Evolutionary conservation across 1,284 basidiomycete genomes (phyloP).

Genomic region (Ceratobasidium sp.): DNA sequence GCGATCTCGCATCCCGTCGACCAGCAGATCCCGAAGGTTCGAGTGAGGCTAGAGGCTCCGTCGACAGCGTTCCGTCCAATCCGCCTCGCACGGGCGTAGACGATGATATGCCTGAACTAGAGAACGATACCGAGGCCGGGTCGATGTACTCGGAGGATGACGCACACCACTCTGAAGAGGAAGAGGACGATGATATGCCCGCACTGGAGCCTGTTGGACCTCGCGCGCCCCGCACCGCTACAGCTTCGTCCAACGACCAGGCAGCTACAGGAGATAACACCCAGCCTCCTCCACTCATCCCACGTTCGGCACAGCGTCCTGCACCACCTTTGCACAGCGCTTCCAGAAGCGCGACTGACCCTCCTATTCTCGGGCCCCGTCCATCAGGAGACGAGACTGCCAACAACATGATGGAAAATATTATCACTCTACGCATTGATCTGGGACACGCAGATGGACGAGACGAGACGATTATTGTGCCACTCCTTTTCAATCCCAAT

Average conservation of each 20-base stretch:
- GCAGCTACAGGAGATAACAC: background rate
- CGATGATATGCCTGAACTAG: slow-evolving; percentile 17
- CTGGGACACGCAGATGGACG: slow-evolving; percentile 26
- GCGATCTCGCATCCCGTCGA: slow-evolving; percentile 4
- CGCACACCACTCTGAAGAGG: background rate
- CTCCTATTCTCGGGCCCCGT: background rate
- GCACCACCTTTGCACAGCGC: too few relatives aligned
- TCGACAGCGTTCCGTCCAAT: background rate
- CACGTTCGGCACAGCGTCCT: too few relatives aligned
- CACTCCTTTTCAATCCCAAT: slow-evolving; percentile 26
- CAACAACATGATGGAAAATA: slow-evolving; percentile 15
- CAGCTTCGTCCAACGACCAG: background rate
- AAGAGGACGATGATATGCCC: slow-evolving; percentile 24
- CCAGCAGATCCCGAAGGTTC: background rate
- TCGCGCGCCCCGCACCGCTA: background rate
- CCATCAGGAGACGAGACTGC: background rate
- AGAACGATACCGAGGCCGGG: slow-evolving; percentile 7
- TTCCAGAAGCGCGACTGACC: background rate
- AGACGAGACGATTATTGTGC: slow-evolving; percentile 34
- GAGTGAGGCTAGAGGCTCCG: background rate
- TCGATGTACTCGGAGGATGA: slow-evolving; percentile 9
- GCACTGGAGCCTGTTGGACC: slow-evolving; percentile 13
- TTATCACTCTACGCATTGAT: slow-evolving; percentile 31
- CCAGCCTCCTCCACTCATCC: background rate
- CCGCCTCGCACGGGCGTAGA: background rate